phyloP scores from a whole-genome alignment of 2,329 filamentous ascomycete genomes.

The Pezizomycotina sp. region DNA sequence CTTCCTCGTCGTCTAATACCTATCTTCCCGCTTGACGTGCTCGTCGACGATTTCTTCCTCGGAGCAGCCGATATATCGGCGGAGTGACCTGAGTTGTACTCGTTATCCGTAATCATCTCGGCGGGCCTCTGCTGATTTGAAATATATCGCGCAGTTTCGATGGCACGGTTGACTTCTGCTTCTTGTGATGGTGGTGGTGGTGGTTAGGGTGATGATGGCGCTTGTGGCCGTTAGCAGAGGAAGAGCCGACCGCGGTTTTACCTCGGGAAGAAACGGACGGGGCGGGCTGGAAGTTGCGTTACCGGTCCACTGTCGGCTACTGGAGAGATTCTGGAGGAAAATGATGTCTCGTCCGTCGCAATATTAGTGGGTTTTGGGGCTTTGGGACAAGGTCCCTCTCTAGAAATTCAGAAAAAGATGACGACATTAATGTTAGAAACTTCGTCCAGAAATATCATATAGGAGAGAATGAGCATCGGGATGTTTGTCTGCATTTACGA shows the following conservation, averaged over 20 bases:
- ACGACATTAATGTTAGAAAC: not conserved
- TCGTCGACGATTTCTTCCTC: no score
- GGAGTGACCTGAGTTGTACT: no score
- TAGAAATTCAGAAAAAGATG: conserved; percentile 3
- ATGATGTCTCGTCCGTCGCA: conserved; percentile 10
- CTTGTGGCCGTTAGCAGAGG: conserved; percentile 9
- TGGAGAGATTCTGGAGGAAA: conserved; percentile 16
- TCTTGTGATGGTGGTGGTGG: conserved; percentile 5
- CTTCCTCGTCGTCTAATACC: conserved; percentile 1
- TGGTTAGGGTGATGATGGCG: conserved; percentile 8
- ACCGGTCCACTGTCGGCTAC: conserved; percentile 11
- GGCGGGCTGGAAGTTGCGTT: conserved; percentile 11
- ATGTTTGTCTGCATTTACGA: conserved; percentile 3
- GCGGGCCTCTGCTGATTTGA: not conserved
- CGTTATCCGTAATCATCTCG: no score
- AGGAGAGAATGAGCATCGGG: not conserved
- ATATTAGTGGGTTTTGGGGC: conserved; percentile 14
- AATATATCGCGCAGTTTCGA: conserved; percentile 2
- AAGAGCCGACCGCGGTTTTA: conserved; percentile 4
- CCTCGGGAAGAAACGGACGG: conserved; percentile 6
- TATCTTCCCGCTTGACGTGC: no score
- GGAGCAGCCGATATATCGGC: no score
- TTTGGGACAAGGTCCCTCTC: conserved; percentile 11
- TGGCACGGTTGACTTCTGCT: not conserved
- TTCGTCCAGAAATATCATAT: not conserved